Evolutionary conservation across 2,329 filamentous ascomycete species (phyloP).

Genomic region (Arthroderma sp.): DNA sequence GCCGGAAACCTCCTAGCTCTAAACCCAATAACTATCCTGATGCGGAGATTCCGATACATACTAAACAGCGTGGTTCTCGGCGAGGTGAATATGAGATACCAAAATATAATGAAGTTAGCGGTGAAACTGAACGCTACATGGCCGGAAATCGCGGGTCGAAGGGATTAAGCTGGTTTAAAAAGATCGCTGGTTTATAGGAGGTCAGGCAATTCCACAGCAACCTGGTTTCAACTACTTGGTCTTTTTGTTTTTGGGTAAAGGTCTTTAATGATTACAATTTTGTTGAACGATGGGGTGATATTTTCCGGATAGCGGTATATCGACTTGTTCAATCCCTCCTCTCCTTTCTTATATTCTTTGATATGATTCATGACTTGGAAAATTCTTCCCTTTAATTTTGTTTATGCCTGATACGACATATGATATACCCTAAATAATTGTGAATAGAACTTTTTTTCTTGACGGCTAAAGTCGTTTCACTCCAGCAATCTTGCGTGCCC

Average conservation of each 20-base stretch:
- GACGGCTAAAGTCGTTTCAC: too few species aligned
- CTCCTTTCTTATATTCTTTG: too few species aligned
- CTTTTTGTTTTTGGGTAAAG: slow-evolving; percentile 4
- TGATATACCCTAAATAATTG: too few species aligned
- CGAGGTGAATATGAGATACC: slow-evolving; percentile 20
- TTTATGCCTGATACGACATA: too few species aligned
- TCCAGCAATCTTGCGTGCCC: too few species aligned
- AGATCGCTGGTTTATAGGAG: slow-evolving; percentile 24
- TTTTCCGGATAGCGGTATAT: too few species aligned
- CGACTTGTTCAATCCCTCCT: too few species aligned
- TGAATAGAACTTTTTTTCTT: too few species aligned
- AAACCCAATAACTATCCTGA: slow-evolving; percentile 28
- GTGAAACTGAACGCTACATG: slow-evolving; percentile 27
- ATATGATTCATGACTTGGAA: too few species aligned
- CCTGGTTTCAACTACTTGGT: neutral
- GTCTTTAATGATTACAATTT: too few species aligned
- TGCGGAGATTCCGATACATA: slow-evolving; percentile 26
- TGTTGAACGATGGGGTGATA: too few species aligned
- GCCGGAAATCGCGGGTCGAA: slow-evolving; percentile 20
- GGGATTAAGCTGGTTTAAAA: slow-evolving; percentile 32
- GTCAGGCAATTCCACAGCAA: neutral
- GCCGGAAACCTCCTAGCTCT: slow-evolving; percentile 18
- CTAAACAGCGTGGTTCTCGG: slow-evolving; percentile 19
- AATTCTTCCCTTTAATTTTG: too few species aligned
- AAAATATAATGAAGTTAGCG: slow-evolving; percentile 30